Evolutionary conservation across 345 rosid species (phyloP), one percentile per base, ranked within the genome.

Genomic region (Bruguiera sexangula): DNA sequence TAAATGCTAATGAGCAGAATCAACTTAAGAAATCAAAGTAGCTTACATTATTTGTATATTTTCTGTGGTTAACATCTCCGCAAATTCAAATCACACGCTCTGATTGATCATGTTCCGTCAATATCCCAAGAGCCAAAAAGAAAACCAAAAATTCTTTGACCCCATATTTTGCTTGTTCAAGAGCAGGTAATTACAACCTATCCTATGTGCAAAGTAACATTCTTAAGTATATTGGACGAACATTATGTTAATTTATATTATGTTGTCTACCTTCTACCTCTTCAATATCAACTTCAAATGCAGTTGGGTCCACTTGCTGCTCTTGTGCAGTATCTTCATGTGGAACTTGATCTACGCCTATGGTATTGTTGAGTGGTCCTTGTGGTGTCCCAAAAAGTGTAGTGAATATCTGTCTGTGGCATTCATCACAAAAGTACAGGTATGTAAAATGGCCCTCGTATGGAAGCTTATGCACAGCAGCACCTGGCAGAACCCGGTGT

Each of bases 381-480:
- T 71, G 85, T 16, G 93, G 90, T 27, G 85, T 81, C 69, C 88
- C 88, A 2, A 88, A 82, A 68, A 88, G 85, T 56, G 88, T 80
- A 43, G 88, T 88, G 72, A 86, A 81, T 76, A 88, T 82, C 79
- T 88, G 93, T 75, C 88, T 73, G 64, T 86, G 93, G 69, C 93
- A 88, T 79, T 88, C 90, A 46, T 88, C 84, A 6, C 93, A 86
- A 27, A 88, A 88, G 68, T 69, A 84, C 58, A 84, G 70, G 65
- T 84, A 88, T 0, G 93, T 88, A 77, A 76, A 88, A 59, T 88
- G 93, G 24, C 93, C 93, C 72, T 88, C 90, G 8, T 86, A 88
- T 15, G 93, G 93, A 18, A 88, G 85, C 69, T 88, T 86, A 73
- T 88, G 93, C 62, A 88, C 80, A 5, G 93, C 93, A 56, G 83